Evolutionary conservation across 2,329 filamentous ascomycete species (phyloP), one percentile per base, ranked within the genome.

Genomic region (Fusarium palustre): DNA sequence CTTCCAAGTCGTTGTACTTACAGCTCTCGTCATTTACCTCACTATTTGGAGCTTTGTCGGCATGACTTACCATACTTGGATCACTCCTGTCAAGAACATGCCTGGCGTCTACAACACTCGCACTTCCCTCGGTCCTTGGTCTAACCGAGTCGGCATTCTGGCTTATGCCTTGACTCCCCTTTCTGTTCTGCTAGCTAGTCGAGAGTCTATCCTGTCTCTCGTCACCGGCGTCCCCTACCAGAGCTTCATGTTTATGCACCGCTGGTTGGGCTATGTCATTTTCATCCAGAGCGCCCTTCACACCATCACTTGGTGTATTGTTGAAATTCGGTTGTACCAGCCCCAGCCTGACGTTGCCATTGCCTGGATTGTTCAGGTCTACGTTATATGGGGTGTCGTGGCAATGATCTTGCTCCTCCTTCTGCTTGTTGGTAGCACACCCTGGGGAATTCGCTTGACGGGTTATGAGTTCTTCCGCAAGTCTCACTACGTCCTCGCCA

Each of bases 381-480:
- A 94, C 77, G 91, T 92, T 58, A 84, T 93, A 63, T 93, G 91
- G 86, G 92, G 92, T 3, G 79, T 91, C 46, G 87, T 92, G 3
- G 91, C 91, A 11, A 87, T 92, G 80, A 81, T 86, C 7, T 77
- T 93, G 7, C 78, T 93, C 1, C 82, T 87, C 0, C 77, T 91
- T 16, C 78, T 93, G 2, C 86, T 89, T 60, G 74, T 88, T 7
- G 81, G 91, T 54, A 90, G 88, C 62, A 85, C 83, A 1, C 78
- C 80, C 3, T 80, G 77, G 74, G 89, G 84, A 1, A 91, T 93
- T 59, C 83, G 85, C 11, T 78, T 85, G 48, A 92, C 90, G 0
- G 92, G 92, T 4, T 93, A 94, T 77, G 92, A 94, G 73, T 89
- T 91, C 78, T 94, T 94, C 82, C 86, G 91, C 64, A 93, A 92